These are phyloP conservation scores for Selenicereus undatus DNA, from an alignment of 148 eudicot species.

Conservation along the genomic window DNA sequence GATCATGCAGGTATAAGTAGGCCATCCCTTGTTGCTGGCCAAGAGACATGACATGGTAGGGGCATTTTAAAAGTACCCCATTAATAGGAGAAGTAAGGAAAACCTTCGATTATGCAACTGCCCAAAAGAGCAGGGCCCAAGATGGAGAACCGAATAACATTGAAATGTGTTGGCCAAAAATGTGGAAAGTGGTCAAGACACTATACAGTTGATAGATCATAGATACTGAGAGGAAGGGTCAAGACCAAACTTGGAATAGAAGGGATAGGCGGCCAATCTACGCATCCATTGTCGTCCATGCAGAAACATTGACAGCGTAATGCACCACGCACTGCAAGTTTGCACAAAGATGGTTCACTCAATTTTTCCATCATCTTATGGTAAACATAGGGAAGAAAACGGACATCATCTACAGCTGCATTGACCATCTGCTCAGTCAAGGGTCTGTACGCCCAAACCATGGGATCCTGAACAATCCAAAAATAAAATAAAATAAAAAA, in stretches of 20 bases:
- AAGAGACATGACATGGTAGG: too few species aligned
- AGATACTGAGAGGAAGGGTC: background rate
- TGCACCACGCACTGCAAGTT: conserved; percentile 27
- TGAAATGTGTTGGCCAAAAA: background rate
- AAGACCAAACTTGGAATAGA: conserved; percentile 21
- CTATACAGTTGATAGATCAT: background rate
- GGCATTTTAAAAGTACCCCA: too few species aligned
- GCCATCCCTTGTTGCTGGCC: too few species aligned
- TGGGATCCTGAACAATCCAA: conserved; percentile 23
- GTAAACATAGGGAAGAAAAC: conserved; percentile 28
- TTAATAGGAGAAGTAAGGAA: too few species aligned
- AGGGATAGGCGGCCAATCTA: conserved; percentile 30
- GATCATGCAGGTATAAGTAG: too few species aligned
- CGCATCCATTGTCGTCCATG: conserved; percentile 7
- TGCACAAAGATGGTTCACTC: conserved; percentile 26
- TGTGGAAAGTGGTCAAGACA: background rate
- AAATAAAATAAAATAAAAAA: too few species aligned
- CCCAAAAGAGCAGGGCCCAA: too few species aligned
- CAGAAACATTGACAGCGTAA: conserved; percentile 30
- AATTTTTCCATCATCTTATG: conserved; percentile 25
- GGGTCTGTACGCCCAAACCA: conserved; percentile 31
- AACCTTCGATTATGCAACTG: too few species aligned
- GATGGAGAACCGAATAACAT: too few species aligned
- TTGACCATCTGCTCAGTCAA: conserved; percentile 29
- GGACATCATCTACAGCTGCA: conserved; percentile 33